phyloP scores from a whole-genome alignment of 2,329 filamentous ascomycete species.

The Diplocarpon rosae region DNA sequence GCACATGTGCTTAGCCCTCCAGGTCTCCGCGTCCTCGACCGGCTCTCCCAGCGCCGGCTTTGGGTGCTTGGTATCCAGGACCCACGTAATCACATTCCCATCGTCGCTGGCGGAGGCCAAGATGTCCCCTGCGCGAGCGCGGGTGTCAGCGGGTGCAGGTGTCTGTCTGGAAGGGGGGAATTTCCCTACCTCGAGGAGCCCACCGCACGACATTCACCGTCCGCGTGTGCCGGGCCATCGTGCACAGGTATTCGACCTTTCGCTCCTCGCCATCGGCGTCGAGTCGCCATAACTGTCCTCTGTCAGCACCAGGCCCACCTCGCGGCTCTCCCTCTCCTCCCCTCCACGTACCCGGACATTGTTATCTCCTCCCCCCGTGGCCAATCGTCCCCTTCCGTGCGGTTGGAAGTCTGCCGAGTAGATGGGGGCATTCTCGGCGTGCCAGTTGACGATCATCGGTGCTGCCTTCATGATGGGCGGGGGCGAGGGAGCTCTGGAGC shows the following conservation, averaged over 20 bases:
- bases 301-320: constrained; percentile 20
- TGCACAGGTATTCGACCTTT: constrained; percentile 85
- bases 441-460: constrained; percentile 96
- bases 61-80: constrained; percentile 63
- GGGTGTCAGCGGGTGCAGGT: constrained; percentile 7
- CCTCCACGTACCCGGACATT: constrained; percentile 64
- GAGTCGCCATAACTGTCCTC: constrained; percentile 73
- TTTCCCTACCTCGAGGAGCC: constrained; percentile 75
- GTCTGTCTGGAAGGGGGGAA: not conserved
- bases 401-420: constrained; percentile 97
- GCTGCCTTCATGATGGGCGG: constrained; percentile 71
- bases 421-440: constrained; percentile 91
- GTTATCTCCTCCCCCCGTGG: constrained; percentile 91
- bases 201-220: constrained; percentile 97
- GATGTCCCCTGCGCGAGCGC: constrained; percentile 57
- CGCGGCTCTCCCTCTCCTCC: constrained; percentile 14
- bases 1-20: constrained; percentile 97
- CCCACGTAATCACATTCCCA: constrained; percentile 94
- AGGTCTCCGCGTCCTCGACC: constrained; percentile 89
- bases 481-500: constrained; percentile 10
- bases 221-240: constrained; percentile 86
- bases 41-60: constrained; percentile 67
- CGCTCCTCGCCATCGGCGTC: constrained; percentile 75
- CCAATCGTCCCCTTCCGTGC: constrained; percentile 78
- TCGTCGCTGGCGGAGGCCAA: constrained; percentile 94